Evolutionary conservation across 192 early-diverging fungal genomes (phyloP), one percentile per base, ranked within the genome.

Genomic region (Phycomyces nitens): DNA sequence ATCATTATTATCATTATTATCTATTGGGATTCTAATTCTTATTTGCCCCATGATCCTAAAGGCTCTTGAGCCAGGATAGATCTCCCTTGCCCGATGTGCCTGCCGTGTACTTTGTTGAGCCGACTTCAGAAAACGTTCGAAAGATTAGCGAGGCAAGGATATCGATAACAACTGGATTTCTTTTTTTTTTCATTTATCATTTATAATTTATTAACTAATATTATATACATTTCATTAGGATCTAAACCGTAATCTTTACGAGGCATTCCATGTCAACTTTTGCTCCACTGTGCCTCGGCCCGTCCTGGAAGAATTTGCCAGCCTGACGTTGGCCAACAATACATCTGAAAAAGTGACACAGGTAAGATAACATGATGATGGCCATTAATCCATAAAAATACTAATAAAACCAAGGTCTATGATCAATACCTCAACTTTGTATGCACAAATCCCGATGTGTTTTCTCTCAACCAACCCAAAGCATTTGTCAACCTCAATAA

Each of bases 341-440:
- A 88, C 82, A n/a, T 81, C 90, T 38, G 80, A 86, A 58, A 82
- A 88, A 71, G 87, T 98, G 24, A 87, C 91, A 6, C 94, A 96
- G 75, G 89, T 89, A 64, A 9, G 39, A 23, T 22, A 24, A 40
- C 9, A 60, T 27, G 2, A 34, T 11, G 41, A 34, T 42, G 24
- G 34, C 4, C 50, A 55, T 2, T 8, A 5, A n/a, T 38, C 26
- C 27, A 16, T 58, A 83, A 91, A n/a, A 72, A 78, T 11, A 70
- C 87, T 18, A 82, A 84, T 54, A 84, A 77, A 43, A 58, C 40
- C 16, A 88, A 95, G 82, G 86, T 94, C 2, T 98, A 92, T 72
- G 97, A 99, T 82, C 97, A 98, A 82, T 94, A 99, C 64, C 73
- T 99, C 51, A 92, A 98, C 74, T 99, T 90, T 69, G 73, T 95